Percentiles rank a stretch among this genome's conserved stretches.
These are phyloP conservation scores for Lithohypha guttulata DNA, from an alignment of 2,329 filamentous ascomycete species.

Conservation along the genomic window DNA sequence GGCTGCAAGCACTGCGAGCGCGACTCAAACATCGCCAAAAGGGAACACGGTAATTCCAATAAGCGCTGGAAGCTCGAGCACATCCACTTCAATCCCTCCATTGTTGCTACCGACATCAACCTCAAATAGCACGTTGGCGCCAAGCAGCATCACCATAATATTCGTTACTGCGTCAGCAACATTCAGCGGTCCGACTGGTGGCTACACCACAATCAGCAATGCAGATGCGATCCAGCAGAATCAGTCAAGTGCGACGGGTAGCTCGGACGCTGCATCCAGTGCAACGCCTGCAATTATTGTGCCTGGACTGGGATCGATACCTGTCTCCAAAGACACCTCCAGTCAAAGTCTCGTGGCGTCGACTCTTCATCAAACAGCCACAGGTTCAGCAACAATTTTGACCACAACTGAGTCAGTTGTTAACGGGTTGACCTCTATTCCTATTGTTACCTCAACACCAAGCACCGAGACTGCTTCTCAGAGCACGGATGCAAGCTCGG, in stretches of 20 bases:
- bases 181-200: constrained; percentile 39
- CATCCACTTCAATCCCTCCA: neutral
- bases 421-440: neutral
- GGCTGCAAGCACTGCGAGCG: neutral
- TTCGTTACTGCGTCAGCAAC: constrained; percentile 43
- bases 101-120: too few species aligned
- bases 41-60: neutral
- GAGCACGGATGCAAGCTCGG: too few species aligned
- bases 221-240: constrained; percentile 4
- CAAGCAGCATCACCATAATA: constrained; percentile 26
- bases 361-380: too few species aligned
- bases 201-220: constrained; percentile 26
- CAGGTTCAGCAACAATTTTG: neutral
- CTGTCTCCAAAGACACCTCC: too few species aligned
- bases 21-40: neutral
- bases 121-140: neutral
- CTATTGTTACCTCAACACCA: too few species aligned
- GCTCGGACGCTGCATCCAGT: neutral
- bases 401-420: neutral
- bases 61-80: neutral
- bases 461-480: too few species aligned
- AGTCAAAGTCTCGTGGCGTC: too few species aligned
- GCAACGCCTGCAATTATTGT: neutral
- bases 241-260: constrained; percentile 1
- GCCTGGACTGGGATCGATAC: constrained; percentile 6